These are phyloP conservation scores for Hirschioporus abietinus DNA, from an alignment of 768 basidiomycete species.

Conservation along the genomic window DNA sequence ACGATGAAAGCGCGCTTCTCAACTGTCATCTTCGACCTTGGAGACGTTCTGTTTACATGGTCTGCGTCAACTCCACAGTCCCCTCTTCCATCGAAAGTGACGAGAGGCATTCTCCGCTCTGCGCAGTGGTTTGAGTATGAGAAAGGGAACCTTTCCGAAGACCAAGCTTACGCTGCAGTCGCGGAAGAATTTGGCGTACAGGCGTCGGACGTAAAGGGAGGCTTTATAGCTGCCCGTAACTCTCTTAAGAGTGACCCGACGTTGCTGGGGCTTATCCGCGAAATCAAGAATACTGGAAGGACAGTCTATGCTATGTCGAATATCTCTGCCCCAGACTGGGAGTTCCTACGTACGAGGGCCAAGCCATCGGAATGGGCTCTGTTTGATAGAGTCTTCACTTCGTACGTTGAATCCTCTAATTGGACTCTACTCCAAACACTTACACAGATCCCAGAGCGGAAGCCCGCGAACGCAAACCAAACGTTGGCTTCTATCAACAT, in stretches of 20 bases:
- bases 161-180: conserved; percentile 37
- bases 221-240: conserved; percentile 31
- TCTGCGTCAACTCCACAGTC: conserved; percentile 38
- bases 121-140: conserved; percentile 53
- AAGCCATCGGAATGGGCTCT: conserved; percentile 44
- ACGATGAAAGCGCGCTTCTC: neutral
- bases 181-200: conserved; percentile 35
- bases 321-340: conserved; percentile 8
- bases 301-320: conserved; percentile 10
- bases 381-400: conserved; percentile 47
- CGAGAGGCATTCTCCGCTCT: conserved; percentile 38
- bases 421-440: neutral
- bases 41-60: conserved; percentile 54
- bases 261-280: conserved; percentile 8
- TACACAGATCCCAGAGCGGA: conserved; percentile 19
- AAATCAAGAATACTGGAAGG: conserved; percentile 7
- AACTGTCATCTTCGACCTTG: conserved; percentile 47
- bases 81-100: conserved; percentile 31
- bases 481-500: conserved; percentile 46
- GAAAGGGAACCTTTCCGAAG: conserved; percentile 37
- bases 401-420: conserved; percentile 14
- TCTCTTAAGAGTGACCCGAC: conserved; percentile 7
- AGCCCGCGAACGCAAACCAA: conserved; percentile 51
- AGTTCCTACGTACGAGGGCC: conserved; percentile 28
- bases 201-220: conserved; percentile 34